phyloP scores from a whole-genome alignment of 306 rosid genomes.

The Clitoria ternatea region DNA sequence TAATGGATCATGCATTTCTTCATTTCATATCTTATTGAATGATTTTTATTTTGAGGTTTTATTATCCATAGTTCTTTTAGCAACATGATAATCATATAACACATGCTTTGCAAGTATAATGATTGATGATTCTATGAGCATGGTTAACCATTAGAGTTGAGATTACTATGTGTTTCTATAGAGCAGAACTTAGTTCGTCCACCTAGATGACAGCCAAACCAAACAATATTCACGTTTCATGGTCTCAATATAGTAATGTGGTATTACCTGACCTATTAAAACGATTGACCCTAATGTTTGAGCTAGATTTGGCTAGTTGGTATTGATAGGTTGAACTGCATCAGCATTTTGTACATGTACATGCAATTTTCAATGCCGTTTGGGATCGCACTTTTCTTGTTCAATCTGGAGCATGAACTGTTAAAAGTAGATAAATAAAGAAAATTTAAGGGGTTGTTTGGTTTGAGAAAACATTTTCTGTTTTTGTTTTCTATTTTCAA shows the following conservation, averaged over 20 bases:
- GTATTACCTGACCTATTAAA: background rate
- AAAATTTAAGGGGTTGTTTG: background rate
- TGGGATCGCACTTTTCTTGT: background rate
- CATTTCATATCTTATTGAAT: slow-evolving; percentile 14
- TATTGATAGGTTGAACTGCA: background rate
- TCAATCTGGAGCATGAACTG: background rate
- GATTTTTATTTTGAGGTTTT: slow-evolving; percentile 8
- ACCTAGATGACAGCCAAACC: background rate
- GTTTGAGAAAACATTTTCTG: too few species aligned
- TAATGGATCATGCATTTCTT: slow-evolving; percentile 28
- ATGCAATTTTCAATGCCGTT: background rate
- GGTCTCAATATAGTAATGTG: background rate
- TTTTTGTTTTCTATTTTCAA: too few species aligned
- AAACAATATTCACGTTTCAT: background rate
- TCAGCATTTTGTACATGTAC: background rate
- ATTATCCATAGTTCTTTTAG: background rate
- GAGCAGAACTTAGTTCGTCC: background rate
- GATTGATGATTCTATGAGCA: slow-evolving; percentile 20
- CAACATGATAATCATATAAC: background rate
- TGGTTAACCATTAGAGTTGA: background rate
- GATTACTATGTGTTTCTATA: background rate
- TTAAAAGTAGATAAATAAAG: background rate
- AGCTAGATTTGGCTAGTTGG: background rate
- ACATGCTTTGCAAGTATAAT: slow-evolving; percentile 14
- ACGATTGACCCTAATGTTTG: background rate